Conservation (phyloP, 495 filamentous ascomycete genomes). For the Podospora pseudocomata region DNA sequence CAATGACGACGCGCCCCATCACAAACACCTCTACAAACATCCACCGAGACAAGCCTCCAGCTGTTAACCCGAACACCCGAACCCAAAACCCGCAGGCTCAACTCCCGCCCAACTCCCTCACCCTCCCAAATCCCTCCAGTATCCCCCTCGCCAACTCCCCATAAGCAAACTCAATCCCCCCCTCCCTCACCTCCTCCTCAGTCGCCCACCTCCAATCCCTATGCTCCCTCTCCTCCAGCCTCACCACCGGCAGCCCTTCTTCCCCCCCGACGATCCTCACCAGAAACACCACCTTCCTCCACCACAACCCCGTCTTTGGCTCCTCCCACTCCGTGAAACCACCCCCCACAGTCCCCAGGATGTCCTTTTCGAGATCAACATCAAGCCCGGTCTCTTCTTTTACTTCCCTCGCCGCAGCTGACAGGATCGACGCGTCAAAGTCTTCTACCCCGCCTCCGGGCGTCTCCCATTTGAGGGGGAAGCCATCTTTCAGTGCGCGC, state of each 20-base stretch:
- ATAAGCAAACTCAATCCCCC: constrained; percentile 33
- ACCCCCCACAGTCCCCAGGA: constrained; percentile 12
- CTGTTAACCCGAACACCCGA: not conserved
- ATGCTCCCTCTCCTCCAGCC: constrained; percentile 36
- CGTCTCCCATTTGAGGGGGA: constrained; percentile 47
- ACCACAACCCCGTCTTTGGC: constrained; percentile 14
- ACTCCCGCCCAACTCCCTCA: not conserved
- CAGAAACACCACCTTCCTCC: constrained; percentile 38
- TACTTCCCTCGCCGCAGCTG: constrained; percentile 47
- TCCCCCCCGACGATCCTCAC: constrained; percentile 21
- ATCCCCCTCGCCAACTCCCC: constrained; percentile 24
- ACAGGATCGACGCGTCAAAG: constrained; percentile 40
- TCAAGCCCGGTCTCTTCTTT: constrained; percentile 49
- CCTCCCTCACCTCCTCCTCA: constrained; percentile 32
- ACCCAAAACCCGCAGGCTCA: not conserved
- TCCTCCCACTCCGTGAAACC: constrained; percentile 7
- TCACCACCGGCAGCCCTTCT: constrained; percentile 25
- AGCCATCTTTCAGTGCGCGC: constrained; percentile 44
- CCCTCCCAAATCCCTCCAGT: constrained; percentile 23
- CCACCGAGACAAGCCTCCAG: not conserved
- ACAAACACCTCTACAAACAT: too few relatives aligned
- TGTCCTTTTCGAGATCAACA: constrained; percentile 25
- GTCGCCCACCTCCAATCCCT: constrained; percentile 38
- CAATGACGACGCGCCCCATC: too few relatives aligned
- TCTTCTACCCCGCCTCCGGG: constrained; percentile 49